Evolutionary conservation across 768 basidiomycete genomes (phyloP).

Genomic region (Tremella mesenterica): DNA sequence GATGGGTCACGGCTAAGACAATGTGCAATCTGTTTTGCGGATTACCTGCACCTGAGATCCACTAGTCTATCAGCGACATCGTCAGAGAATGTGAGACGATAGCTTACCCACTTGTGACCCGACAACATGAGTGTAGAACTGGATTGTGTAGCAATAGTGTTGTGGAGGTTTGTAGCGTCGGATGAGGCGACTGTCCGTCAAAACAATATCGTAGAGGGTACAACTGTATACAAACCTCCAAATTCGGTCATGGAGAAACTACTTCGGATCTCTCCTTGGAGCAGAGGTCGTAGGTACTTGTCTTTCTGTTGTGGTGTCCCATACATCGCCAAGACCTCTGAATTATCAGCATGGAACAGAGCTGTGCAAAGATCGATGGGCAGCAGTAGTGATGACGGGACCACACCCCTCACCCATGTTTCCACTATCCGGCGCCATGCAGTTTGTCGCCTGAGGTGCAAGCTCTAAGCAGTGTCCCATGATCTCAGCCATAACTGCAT

Average conservation of each 20-base stretch:
- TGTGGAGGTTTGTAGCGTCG: slow-evolving; percentile 74
- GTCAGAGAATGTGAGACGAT: not conserved
- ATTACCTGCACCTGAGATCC: slow-evolving; percentile 95
- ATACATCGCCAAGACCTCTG: slow-evolving; percentile 95
- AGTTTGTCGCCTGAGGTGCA: slow-evolving; percentile 81
- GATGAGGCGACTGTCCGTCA: slow-evolving; percentile 67
- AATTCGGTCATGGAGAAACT: slow-evolving; percentile 97
- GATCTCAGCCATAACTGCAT: slow-evolving; percentile 94
- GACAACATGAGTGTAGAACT: slow-evolving; percentile 70
- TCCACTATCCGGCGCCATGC: slow-evolving; percentile 92
- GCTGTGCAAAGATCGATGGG: not conserved
- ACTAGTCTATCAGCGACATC: slow-evolving; percentile 50
- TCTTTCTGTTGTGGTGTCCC: slow-evolving; percentile 84
- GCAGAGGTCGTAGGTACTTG: slow-evolving; percentile 75
- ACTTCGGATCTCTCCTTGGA: slow-evolving; percentile 79
- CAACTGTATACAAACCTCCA: slow-evolving; percentile 52
- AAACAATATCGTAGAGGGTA: not conserved
- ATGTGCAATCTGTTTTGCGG: slow-evolving; percentile 81
- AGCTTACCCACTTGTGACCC: slow-evolving; percentile 85
- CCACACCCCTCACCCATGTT: slow-evolving; percentile 97
- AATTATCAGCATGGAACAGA: slow-evolving; percentile 10
- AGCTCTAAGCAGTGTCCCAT: slow-evolving; percentile 74
- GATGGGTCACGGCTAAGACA: slow-evolving; percentile 76
- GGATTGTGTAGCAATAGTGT: slow-evolving; percentile 71
- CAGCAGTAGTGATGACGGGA: slow-evolving; percentile 1